phyloP scores from a whole-genome alignment of 306 rosid species.

The Cucumis melo region DNA sequence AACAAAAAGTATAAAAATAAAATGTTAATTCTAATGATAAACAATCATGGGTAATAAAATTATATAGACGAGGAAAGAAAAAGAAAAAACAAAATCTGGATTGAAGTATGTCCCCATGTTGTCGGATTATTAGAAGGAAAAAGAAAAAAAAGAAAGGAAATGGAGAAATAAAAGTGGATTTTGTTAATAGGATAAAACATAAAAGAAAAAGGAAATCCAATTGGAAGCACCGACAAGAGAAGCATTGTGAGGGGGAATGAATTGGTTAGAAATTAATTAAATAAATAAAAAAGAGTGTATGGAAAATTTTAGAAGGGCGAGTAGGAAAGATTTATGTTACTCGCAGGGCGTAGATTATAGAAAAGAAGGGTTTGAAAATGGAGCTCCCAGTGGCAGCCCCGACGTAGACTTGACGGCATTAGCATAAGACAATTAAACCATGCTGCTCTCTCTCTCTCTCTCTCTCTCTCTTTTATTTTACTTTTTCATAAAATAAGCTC shows the following conservation, averaged over 20 bases:
- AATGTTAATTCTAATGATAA: too few relatives aligned
- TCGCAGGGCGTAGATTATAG: conserved; percentile 4
- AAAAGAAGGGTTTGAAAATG: conserved; percentile 1
- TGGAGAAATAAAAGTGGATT: neutral
- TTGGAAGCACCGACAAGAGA: neutral
- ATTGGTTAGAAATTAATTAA: neutral
- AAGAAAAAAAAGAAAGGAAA: neutral
- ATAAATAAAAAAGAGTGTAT: neutral
- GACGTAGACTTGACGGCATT: conserved; percentile 42
- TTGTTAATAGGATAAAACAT: neutral
- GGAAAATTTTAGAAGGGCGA: neutral
- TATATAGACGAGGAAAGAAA: neutral
- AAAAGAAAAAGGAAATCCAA: neutral
- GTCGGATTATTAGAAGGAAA: neutral
- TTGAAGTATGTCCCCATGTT: neutral
- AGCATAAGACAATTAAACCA: neutral
- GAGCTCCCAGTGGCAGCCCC: conserved; percentile 23
- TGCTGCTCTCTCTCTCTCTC: neutral
- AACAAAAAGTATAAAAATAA: too few relatives aligned
- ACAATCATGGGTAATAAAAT: neutral
- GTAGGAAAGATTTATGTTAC: neutral
- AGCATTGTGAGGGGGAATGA: neutral
- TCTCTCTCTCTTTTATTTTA: neutral
- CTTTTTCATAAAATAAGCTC: neutral
- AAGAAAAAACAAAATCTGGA: too few relatives aligned